Conservation (phyloP, 352 stramenopile genomes). For the Globisporangium sylvaticum region DNA sequence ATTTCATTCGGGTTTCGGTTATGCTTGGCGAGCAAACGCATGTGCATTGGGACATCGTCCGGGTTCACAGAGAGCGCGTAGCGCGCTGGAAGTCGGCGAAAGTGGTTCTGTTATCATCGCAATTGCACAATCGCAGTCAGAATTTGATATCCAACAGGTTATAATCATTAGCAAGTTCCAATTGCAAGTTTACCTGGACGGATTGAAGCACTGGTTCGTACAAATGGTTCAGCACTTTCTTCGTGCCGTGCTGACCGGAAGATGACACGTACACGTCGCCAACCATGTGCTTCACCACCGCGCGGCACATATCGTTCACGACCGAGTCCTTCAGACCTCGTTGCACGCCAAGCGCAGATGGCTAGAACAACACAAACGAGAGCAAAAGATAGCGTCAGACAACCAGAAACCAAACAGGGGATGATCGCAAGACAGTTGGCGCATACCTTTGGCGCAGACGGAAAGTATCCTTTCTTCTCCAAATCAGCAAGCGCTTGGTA, state of each 20-base stretch:
- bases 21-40: conserved; percentile 79
- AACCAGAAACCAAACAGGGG: not conserved
- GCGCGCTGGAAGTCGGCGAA: conserved; percentile 70
- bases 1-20: conserved; percentile 78
- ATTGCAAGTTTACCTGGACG: conserved; percentile 34
- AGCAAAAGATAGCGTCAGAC: not conserved
- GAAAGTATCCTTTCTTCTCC: conserved; percentile 84
- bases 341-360: conserved; percentile 75
- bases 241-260: conserved; percentile 54
- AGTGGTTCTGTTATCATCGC: conserved; percentile 44
- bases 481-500: conserved; percentile 78
- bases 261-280: conserved; percentile 81
- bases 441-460: conserved; percentile 51
- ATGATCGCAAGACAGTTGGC: not conserved
- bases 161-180: not conserved
- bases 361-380: conserved; percentile 18
- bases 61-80: conserved; percentile 84
- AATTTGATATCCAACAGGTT: not conserved
- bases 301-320: conserved; percentile 86
- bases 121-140: not conserved
- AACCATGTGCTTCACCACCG: conserved; percentile 87
- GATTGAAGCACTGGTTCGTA: conserved; percentile 85
- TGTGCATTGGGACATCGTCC: conserved; percentile 85
- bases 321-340: conserved; percentile 82
- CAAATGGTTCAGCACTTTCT: conserved; percentile 82